Base-by-base conservation (phyloP, 2,329 filamentous ascomycete species). In the Alternaria sp. region DNA sequence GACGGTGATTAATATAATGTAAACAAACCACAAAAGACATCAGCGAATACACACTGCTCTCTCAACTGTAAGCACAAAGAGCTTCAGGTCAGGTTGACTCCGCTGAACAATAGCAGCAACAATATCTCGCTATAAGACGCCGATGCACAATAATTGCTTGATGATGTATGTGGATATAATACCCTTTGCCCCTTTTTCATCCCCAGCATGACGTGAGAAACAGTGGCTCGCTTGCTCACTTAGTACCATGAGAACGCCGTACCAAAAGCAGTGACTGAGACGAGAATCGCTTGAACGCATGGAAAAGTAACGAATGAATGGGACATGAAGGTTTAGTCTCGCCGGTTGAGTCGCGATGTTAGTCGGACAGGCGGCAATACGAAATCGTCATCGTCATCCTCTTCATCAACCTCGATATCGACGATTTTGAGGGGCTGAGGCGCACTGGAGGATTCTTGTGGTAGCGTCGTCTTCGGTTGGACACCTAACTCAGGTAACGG, bases 331-430 rank as follows among this genome's bases (percentile, higher is more conserved):
- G 3, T 9, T 55, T 40, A 67, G 54, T 59, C 70, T 34, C 60
- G 60, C 22, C 59, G 56, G 40, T 59, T 59, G 45, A 67, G 66
- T 12, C 75, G 74, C 12, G 77, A 78, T 10, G 75, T 79, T 41
- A 79, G 59, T 32, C 77, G 72, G 18, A 79, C 67, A 25, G 77
- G 75, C 11, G 77, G 76, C 71, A 79, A 72, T n/a, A 74, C 69
- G 44, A 78, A 78, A 27, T 74, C 69, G 5, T 61, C 54, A 12
- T 77, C 74, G 4, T 76, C 73, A 7, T 73, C 68, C 14, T 78
- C 71, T 30, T 78, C 74, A 55, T 79, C 78, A 18, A 79, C 71
- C 59, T 79, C 77, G 18, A 79, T 79, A 22, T 72, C 69, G 50
- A 77, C 64, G 8, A 67, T 62, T 48, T 74, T 74, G 27, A 67